Evolutionary conservation across 495 filamentous ascomycete genomes (phyloP), one percentile per base, ranked within the genome.

Genomic region (Penicillium maclennaniae): DNA sequence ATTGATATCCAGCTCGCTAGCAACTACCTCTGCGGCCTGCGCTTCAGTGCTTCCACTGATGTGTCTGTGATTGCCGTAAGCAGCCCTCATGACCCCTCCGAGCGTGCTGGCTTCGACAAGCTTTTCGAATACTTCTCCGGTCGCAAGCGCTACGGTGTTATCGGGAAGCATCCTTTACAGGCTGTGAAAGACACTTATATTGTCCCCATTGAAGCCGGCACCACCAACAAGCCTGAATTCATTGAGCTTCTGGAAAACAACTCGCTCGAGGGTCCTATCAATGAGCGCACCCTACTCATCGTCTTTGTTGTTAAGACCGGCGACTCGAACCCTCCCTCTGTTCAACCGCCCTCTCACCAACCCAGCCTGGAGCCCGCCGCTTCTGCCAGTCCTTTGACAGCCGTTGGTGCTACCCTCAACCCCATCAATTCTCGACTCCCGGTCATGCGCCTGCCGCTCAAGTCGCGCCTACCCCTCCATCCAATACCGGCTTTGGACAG

Each of bases 21-120:
- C 54, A 87, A 90, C 38, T 98, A 98, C 66, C 83, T 98, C 3
- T 93, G 88, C 59, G 83, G 88, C 23, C 73, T 95, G 27, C 78
- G 86, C 23, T 90, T 84, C 59, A 89, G 83, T 64, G 70, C 76
- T 20, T 83, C 82, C 14, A 87, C 85, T 4, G 91, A 96, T 63
- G 75, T 92, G 3, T 74, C 84, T 0, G 83, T 91, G 19, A 80
- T 91, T 21, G 81, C 79, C 27, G 69, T 95, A 34, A 80, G 76
- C 41, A 80, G 83, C 8, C 74, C 79, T 7, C 75, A 83, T 38
- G 60, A 69, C 1, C 71, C 78, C 0, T 70, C 67, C 34, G 71
- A 82, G 38, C 69, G 69, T 51, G 66, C 65, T 3, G 79, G 79
- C 7, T 91, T 92, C 59, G 76, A 84, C 52, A 78, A 78, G 9